phyloP scores from a whole-genome alignment of 108 stramenopile genomes.

The Epipyxis sp. region DNA sequence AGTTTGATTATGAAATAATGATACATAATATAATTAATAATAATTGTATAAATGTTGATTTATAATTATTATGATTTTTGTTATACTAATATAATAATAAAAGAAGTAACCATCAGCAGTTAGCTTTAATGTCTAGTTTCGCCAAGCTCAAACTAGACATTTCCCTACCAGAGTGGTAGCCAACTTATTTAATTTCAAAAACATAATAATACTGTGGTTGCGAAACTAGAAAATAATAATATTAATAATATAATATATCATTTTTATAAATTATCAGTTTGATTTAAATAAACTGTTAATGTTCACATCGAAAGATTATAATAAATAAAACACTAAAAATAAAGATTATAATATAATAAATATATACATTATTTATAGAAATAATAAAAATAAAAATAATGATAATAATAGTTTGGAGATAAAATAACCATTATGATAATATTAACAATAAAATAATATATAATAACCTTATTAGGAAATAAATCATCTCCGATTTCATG shows the following conservation, averaged over 20 bases:
- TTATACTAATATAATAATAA: no score
- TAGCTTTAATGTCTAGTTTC: no score
- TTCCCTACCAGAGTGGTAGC: not conserved
- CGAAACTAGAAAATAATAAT: not conserved
- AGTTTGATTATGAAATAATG: no score
- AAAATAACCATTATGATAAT: slow-evolving; percentile 51
- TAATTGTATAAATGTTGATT: no score
- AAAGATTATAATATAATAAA: no score
- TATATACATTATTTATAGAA: slow-evolving; percentile 57
- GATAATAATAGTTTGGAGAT: no score
- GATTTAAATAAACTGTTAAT: not conserved
- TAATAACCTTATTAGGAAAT: slow-evolving; percentile 44
- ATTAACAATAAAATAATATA: slow-evolving; percentile 59
- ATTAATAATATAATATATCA: not conserved
- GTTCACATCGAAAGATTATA: slow-evolving; percentile 39
- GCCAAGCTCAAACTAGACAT: no score
- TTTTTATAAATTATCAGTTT: not conserved
- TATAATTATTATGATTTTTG: no score
- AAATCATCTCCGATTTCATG: slow-evolving; percentile 35
- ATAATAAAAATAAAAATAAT: slow-evolving; percentile 49
- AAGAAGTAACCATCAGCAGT: no score
- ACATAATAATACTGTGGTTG: no score
- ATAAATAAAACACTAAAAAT: no score
- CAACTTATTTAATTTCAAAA: not conserved
- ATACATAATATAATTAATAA: no score